These are phyloP conservation scores for Apiotrichum mycotoxinovorans DNA, from an alignment of 1,284 basidiomycete species.

Conservation along the genomic window DNA sequence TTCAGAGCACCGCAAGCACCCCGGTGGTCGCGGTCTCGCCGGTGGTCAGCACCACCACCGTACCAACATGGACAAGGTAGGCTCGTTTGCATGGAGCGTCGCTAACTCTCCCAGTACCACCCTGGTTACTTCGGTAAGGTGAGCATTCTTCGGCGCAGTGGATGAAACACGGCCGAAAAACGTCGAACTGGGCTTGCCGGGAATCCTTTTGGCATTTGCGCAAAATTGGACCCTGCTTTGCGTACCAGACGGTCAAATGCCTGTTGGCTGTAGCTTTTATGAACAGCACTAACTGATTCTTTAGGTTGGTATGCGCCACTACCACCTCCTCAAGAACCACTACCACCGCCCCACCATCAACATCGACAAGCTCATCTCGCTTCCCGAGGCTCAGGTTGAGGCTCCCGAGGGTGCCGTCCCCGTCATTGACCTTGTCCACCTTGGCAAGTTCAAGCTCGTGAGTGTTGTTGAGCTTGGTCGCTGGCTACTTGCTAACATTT, in stretches of 20 bases:
- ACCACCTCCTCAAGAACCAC: constrained; percentile 89
- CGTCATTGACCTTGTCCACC: constrained; percentile 4
- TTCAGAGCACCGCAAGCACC: constrained; percentile 91
- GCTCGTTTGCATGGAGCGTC: not conserved
- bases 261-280: not conserved
- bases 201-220: too few relatives aligned
- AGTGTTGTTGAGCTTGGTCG: too few relatives aligned
- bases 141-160: not conserved
- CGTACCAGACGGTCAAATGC: not conserved
- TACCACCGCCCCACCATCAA: constrained; percentile 94
- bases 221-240: not conserved
- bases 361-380: constrained; percentile 71
- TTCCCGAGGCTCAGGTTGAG: constrained; percentile 51
- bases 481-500: too few relatives aligned
- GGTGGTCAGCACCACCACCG: constrained; percentile 98
- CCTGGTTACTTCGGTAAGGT: constrained; percentile 65
- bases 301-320: constrained; percentile 91
- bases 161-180: too few relatives aligned
- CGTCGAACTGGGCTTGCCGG: too few relatives aligned
- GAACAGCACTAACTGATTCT: not conserved
- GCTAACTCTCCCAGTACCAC: constrained; percentile 62
- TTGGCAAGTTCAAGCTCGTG: constrained; percentile 53
- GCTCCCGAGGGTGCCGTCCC: constrained; percentile 38
- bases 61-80: constrained; percentile 55
- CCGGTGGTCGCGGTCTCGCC: constrained; percentile 99